Evolutionary conservation across 164 flowering plant species (phyloP), one percentile per base, ranked within the genome.

Genomic region (Piper betle): DNA sequence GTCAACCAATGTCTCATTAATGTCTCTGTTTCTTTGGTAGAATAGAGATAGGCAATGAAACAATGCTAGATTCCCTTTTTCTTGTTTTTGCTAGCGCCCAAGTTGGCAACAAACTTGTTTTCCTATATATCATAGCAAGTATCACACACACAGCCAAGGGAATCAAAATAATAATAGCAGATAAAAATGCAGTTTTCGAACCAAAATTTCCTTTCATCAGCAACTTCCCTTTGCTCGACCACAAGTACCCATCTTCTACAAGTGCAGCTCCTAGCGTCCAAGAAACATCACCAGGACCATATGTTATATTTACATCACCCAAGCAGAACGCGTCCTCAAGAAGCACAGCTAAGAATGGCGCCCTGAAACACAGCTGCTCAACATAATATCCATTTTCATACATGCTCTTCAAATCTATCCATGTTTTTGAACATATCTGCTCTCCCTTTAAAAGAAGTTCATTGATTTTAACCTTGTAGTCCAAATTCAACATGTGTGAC

Each of bases 191-290:
- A 25, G 33, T 25, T 25, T 46, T 37, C 43, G 25, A 25, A 25
- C 25, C 12, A 60, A 17, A 57, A 15, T 25, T 20, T 25, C 16
- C 16, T 15, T 4, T 52, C 18, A 52, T 52, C 54, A 52, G 54
- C 54, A 52, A 52, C 18, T 15, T 11, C 37, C 53, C 39, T 52
- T 52, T 59, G 52, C 60, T 71, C 46, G 11, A 62, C 82, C 77
- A 69, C 17, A 67, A 64, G 53, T 68, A 65, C 53, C 75, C 70
- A 37, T 81, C 85, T 75, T 81, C 88, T 38, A 74, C 68, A 33
- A 87, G 59, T 40, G 85, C 81, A 62, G 88, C 90, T 67, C 90
- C 86, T 66, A 80, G 59, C 8, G 90, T 81, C 90, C 85, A 84
- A 53, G 85, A 79, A 69, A 84, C 66, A 64, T 82, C 81, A 50